Percentiles rank a stretch among this genome's conserved stretches.
phyloP scores from a whole-genome alignment of 1,139 yeast genomes.

The Wickerhamiella pararugosa region DNA sequence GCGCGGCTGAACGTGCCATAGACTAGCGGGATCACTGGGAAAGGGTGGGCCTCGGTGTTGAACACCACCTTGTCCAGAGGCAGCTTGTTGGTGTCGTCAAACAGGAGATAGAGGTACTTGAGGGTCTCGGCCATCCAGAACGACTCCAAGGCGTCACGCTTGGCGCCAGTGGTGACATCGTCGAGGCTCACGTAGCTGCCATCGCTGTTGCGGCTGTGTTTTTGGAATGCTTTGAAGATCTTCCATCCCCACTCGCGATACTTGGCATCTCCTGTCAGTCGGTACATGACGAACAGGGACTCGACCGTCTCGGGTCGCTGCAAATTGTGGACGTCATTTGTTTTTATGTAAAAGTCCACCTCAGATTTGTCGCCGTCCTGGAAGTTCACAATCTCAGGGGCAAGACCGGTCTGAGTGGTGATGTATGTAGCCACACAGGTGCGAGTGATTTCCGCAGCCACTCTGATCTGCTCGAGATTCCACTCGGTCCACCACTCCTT shows the following conservation, averaged over 20 bases:
- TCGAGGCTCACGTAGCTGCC: constrained; percentile 49
- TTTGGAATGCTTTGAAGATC: constrained; percentile 56
- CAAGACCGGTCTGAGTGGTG: constrained; percentile 53
- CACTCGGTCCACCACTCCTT: constrained; percentile 29
- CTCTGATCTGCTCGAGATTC: constrained; percentile 42
- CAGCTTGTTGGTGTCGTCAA: constrained; percentile 46
- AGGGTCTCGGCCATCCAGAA: constrained; percentile 93
- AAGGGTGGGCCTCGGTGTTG: constrained; percentile 89
- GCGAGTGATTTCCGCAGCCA: constrained; percentile 63
- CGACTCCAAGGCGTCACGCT: constrained; percentile 69
- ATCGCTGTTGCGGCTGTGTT: constrained; percentile 38
- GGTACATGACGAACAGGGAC: constrained; percentile 64
- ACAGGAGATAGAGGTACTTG: constrained; percentile 70
- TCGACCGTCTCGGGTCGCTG: constrained; percentile 95
- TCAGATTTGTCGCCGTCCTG: constrained; percentile 30
- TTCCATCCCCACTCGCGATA: constrained; percentile 88
- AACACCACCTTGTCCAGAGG: constrained; percentile 60
- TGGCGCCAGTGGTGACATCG: constrained; percentile 44
- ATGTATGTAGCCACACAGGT: constrained; percentile 80
- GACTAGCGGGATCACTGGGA: constrained; percentile 47
- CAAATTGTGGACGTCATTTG: constrained; percentile 61
- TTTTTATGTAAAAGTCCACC: constrained; percentile 53
- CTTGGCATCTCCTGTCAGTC: constrained; percentile 65
- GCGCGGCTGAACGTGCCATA: constrained; percentile 20
- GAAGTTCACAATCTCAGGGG: constrained; percentile 84